Evolutionary conservation across 169 alveolate genomes (phyloP).

Genomic region (Sarcocystis neurona): DNA sequence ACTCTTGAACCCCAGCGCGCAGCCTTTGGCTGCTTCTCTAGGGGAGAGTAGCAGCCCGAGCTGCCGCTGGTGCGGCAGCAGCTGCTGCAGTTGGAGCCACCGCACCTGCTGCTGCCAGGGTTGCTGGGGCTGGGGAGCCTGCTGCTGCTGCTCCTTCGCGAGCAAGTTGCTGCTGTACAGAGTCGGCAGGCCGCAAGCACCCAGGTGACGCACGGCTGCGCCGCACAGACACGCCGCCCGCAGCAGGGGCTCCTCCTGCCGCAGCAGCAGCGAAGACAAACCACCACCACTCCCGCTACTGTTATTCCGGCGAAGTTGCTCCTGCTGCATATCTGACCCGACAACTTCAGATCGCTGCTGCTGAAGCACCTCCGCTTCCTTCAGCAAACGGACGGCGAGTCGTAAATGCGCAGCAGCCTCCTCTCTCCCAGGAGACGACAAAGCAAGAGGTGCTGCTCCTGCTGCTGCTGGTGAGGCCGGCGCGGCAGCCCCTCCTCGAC

Average conservation of each 20-base stretch:
- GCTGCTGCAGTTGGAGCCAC: neutral
- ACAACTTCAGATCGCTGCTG: too few relatives aligned
- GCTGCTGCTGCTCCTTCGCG: slow-evolving; percentile 43
- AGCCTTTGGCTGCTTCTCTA: neutral
- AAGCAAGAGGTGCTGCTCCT: slow-evolving; percentile 29
- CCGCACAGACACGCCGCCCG: slow-evolving; percentile 38
- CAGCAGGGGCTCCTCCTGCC: slow-evolving; percentile 20
- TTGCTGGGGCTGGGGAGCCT: slow-evolving; percentile 36
- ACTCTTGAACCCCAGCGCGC: neutral
- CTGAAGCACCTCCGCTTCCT: neutral
- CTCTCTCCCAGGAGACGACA: too few relatives aligned
- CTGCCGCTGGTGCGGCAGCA: neutral
- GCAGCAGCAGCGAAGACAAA: neutral
- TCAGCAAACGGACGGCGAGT: neutral
- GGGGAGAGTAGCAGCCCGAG: neutral
- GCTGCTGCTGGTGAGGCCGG: slow-evolving; percentile 19
- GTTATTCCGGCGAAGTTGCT: neutral
- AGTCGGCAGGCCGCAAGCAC: slow-evolving; percentile 53
- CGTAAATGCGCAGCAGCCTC: neutral
- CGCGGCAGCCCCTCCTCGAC: too few relatives aligned
- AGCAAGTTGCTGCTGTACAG: slow-evolving; percentile 9
- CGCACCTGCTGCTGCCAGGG: slow-evolving; percentile 17
- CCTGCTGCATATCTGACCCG: neutral
- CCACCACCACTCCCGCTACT: too few relatives aligned
- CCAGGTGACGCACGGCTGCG: slow-evolving; percentile 49